Percentiles rank a stretch among this genome's conserved stretches.
Evolutionary conservation across 2,329 filamentous ascomycete genomes (phyloP).

Genomic region (Colletotrichum simmondsii): DNA sequence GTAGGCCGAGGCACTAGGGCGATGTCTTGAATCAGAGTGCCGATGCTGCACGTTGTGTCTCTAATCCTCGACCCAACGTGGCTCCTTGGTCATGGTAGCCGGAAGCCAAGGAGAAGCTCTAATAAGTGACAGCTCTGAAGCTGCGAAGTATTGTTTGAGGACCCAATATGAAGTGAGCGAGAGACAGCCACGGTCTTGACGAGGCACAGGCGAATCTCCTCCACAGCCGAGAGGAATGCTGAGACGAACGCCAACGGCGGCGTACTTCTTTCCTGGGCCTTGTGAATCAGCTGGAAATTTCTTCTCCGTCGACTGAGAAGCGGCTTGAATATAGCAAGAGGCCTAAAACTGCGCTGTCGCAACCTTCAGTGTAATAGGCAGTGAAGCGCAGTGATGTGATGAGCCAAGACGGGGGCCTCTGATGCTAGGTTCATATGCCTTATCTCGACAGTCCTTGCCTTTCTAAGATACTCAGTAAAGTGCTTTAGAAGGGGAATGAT

Average conservation of each 20-base stretch:
- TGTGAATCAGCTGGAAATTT: not conserved
- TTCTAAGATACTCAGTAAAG: constrained; percentile 19
- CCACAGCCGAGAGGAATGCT: not conserved
- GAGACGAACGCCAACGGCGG: not conserved
- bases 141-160: not conserved
- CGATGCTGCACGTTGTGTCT: not conserved
- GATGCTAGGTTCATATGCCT: constrained; percentile 26
- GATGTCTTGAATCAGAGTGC: constrained; percentile 7
- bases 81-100: not conserved
- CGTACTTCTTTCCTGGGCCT: not conserved
- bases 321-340: not conserved
- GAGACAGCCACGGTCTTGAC: not conserved
- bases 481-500: constrained; percentile 14
- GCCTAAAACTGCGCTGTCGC: not conserved
- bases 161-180: not conserved
- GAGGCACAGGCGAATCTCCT: not conserved
- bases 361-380: not conserved
- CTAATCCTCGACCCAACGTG: not conserved
- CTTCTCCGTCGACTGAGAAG: not conserved
- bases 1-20: not conserved
- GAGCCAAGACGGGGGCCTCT: not conserved
- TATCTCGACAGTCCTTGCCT: constrained; percentile 27
- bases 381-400: not conserved
- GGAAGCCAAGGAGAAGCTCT: not conserved
- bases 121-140: not conserved